Percentiles rank a stretch among this genome's conserved stretches.
Evolutionary conservation across 768 basidiomycete species (phyloP).

Genomic region (Tylopilus sp.): DNA sequence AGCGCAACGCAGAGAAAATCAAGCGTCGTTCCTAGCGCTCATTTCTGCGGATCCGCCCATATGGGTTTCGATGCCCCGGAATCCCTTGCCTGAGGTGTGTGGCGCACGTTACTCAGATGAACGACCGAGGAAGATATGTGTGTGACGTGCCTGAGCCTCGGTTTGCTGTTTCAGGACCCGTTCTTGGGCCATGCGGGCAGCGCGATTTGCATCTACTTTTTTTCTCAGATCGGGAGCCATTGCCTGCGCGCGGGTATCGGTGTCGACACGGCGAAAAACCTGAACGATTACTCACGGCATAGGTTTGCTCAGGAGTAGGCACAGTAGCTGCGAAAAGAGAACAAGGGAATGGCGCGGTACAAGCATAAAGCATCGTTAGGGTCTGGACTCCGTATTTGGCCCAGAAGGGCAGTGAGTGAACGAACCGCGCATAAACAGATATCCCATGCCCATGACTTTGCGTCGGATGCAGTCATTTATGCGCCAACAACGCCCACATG

Average conservation of each 20-base stretch:
- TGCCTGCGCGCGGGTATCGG: slow-evolving; percentile 35
- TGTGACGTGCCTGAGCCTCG: slow-evolving; percentile 47
- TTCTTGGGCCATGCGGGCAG: slow-evolving; percentile 51
- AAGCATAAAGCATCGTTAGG: slow-evolving; percentile 6
- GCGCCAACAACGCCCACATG: neutral
- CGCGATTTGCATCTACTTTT: slow-evolving; percentile 58
- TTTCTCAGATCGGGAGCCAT: slow-evolving; percentile 64
- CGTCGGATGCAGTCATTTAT: slow-evolving; percentile 1
- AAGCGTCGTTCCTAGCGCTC: slow-evolving; percentile 3
- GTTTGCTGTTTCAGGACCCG: slow-evolving; percentile 49
- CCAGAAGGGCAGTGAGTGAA: slow-evolving; percentile 11
- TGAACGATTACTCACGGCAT: slow-evolving; percentile 25
- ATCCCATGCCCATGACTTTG: slow-evolving; percentile 55
- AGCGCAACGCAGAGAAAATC: neutral
- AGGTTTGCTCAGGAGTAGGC: slow-evolving; percentile 36
- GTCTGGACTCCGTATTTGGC: neutral
- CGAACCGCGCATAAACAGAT: slow-evolving; percentile 58
- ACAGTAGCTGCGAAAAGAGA: slow-evolving; percentile 27
- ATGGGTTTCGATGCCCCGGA: slow-evolving; percentile 32
- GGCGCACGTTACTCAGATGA: slow-evolving; percentile 4
- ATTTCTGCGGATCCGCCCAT: slow-evolving; percentile 29
- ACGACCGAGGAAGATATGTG: slow-evolving; percentile 1
- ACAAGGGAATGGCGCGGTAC: neutral
- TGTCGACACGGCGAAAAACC: neutral
- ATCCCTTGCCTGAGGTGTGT: slow-evolving; percentile 17